Evolutionary conservation across 192 early-diverging fungal genomes (phyloP).

Genomic region (Backusella westeae): DNA sequence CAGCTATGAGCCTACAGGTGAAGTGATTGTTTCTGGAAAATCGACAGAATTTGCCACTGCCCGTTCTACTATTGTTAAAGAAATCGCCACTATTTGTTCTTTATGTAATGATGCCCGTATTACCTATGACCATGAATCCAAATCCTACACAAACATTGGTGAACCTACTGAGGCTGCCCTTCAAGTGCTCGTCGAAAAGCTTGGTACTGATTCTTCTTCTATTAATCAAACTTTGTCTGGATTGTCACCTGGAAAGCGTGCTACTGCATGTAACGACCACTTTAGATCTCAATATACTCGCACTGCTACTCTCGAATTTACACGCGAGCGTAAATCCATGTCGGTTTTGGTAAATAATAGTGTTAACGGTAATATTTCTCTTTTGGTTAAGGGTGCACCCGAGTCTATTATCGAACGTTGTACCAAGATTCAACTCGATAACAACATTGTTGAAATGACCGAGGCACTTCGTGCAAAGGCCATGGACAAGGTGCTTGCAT

Average conservation of each 20-base stretch:
- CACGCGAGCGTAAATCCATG: conserved; percentile 98
- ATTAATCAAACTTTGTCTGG: conserved; percentile 60
- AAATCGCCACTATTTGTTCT: conserved; percentile 78
- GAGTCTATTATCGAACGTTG: conserved; percentile 92
- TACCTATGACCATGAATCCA: conserved; percentile 63
- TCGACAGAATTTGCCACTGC: conserved; percentile 43
- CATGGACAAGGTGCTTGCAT: conserved; percentile 63
- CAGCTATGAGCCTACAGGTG: conserved; percentile 84
- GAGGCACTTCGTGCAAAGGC: conserved; percentile 56
- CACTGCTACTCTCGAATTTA: conserved; percentile 83
- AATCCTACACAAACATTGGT: conserved; percentile 75
- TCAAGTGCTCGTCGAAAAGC: conserved; percentile 89
- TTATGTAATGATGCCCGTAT: conserved; percentile 92
- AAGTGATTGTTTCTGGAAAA: conserved; percentile 34
- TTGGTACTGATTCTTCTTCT: conserved; percentile 69
- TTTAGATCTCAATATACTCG: conserved; percentile 61
- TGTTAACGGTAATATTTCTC: conserved; percentile 25
- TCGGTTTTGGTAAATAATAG: conserved; percentile 73
- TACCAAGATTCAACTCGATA: conserved; percentile 50
- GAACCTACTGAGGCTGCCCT: conserved; percentile 99
- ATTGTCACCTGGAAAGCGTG: conserved; percentile 55
- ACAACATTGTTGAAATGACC: conserved; percentile 61
- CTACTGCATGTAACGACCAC: conserved; percentile 74
- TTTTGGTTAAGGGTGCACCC: conserved; percentile 96
- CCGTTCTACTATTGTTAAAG: conserved; percentile 58